Evolutionary conservation across 2,329 filamentous ascomycete genomes (phyloP).

Genomic region (Bipolaris cookei): DNA sequence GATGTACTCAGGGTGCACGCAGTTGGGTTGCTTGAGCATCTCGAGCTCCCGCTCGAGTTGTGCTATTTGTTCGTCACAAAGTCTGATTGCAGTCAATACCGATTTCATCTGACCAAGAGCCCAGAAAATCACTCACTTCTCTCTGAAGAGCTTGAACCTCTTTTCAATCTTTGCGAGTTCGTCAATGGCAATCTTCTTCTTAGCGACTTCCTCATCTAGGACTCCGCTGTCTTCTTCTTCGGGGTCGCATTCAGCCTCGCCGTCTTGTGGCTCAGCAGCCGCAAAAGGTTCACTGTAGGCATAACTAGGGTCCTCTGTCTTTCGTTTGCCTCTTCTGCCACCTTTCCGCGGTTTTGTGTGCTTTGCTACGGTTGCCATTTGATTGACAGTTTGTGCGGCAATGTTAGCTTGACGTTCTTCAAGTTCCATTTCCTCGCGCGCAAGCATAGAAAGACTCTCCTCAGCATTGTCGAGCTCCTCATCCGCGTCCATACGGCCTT

Average conservation of each 20-base stretch:
- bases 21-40: slow-evolving; percentile 63
- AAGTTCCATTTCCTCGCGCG: slow-evolving; percentile 42
- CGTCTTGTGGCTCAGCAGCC: slow-evolving; percentile 70
- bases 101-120: slow-evolving; percentile 1
- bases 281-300: slow-evolving; percentile 51
- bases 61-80: slow-evolving; percentile 87
- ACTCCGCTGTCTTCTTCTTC: slow-evolving; percentile 49
- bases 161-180: slow-evolving; percentile 81
- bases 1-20: slow-evolving; percentile 86
- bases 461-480: slow-evolving; percentile 62
- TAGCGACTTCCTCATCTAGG: slow-evolving; percentile 64
- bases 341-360: slow-evolving; percentile 47
- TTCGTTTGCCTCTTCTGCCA: slow-evolving; percentile 59
- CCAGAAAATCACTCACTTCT: slow-evolving; percentile 62
- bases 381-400: slow-evolving; percentile 40
- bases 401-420: slow-evolving; percentile 46
- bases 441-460: slow-evolving; percentile 40
- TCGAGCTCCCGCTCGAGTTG: slow-evolving; percentile 74
- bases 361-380: slow-evolving; percentile 46
- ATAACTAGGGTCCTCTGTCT: slow-evolving; percentile 51
- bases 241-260: slow-evolving; percentile 56
- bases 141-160: slow-evolving; percentile 85
- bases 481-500: slow-evolving; percentile 44
- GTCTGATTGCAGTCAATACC: slow-evolving; percentile 58
- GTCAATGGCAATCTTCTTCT: slow-evolving; percentile 80